Evolutionary conservation across 2,329 filamentous ascomycete species (phyloP).

Genomic region (Hyphodiscus sp.): DNA sequence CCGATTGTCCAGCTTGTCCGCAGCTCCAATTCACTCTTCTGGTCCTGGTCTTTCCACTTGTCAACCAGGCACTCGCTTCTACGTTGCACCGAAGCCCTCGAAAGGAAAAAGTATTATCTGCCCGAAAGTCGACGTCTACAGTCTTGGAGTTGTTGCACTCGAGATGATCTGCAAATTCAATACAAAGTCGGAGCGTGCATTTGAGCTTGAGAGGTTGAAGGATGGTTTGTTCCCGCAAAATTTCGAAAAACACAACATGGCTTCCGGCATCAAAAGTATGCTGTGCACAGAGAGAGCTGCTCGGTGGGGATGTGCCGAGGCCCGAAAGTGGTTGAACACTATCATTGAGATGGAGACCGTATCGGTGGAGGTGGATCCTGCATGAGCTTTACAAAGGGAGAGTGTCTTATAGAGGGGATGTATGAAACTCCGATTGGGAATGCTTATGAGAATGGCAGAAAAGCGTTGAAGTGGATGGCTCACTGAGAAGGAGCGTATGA

Average conservation of each 20-base stretch:
- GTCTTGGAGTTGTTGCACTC: constrained; percentile 55
- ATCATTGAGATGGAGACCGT: too few species aligned
- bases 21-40: constrained; percentile 13
- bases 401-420: too few species aligned
- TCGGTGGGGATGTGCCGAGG: constrained; percentile 18
- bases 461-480: not conserved
- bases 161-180: constrained; percentile 52
- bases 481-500: not conserved
- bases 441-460: not conserved
- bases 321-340: constrained; percentile 16
- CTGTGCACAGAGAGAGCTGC: constrained; percentile 7
- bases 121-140: constrained; percentile 54
- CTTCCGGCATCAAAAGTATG: constrained; percentile 23
- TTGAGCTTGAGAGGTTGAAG: constrained; percentile 35
- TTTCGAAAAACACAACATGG: constrained; percentile 20
- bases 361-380: too few species aligned
- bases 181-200: constrained; percentile 41
- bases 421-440: not conserved
- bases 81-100: constrained; percentile 37
- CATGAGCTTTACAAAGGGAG: too few species aligned
- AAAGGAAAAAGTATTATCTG: constrained; percentile 27
- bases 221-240: constrained; percentile 13
- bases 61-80: constrained; percentile 55
- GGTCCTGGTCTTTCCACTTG: constrained; percentile 3
- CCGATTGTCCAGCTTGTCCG: constrained; percentile 1